Base-by-base conservation (phyloP, 768 basidiomycete genomes). In the Porphyrellus cyaneotinctus region DNA sequence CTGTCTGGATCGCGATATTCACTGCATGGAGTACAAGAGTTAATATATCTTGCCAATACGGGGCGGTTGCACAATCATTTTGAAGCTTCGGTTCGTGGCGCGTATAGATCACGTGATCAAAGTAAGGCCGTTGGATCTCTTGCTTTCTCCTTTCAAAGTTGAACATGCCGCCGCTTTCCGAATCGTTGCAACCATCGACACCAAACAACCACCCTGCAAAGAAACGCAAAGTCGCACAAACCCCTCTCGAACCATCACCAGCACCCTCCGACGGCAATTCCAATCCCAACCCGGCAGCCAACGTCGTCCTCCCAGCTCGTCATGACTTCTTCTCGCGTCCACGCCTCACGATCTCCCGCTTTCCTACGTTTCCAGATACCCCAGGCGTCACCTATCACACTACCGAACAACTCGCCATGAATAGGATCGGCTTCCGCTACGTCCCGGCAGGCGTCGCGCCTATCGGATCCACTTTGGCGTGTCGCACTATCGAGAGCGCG, bases 381-480 rank as follows among this genome's bases (percentile, higher is more conserved):
- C 65, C 74, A 4, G 82, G 85, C 46, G 66, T 69, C 41, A 66
- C 67, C 24, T 87, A 80, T 68, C 78, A 74, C 72, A 78, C 78
- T 57, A 90, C 87, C 9, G 89, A 91, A 56, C 77, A 83, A 18
- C 74, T 85, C 31, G 85, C 81, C 47, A 75, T 82, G 59, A 91
- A 91, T 62, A 83, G 87, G 51, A 75, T 89, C 48, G 87, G 87
- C 10, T 91, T 83, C 59, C 84, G 90, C 39, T 92, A 92, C 57
- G 76, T 82, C 11, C 89, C 90, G 23, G 89, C 89, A 0, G 89
- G 90, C 43, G 82, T 90, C 58, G 78, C 81, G 22, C 79, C 78
- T 0, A 75, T 75, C 10, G 83, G 82, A 15, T 77, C 77, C 51
- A 70, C 75, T 10, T 65, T 80, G 13, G 78, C 87, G 14, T 92